Percentiles rank a stretch among this genome's conserved stretches.
phyloP scores from a whole-genome alignment of 352 stramenopile species.

The Pythium periplocum region DNA sequence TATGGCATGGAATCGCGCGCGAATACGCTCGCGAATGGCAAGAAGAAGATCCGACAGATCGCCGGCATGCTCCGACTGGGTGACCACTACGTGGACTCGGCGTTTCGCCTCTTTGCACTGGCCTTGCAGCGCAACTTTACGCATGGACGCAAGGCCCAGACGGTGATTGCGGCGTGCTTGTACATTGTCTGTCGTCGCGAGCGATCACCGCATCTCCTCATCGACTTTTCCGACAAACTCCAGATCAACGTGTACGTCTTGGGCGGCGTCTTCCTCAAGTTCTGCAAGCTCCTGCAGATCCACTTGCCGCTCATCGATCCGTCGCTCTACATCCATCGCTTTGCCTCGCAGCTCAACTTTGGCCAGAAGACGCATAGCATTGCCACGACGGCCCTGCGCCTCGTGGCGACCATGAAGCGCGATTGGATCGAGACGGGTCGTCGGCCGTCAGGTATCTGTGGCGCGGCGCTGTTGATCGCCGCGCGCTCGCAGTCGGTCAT shows the following conservation, averaged over 20 bases:
- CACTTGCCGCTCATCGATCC: slow-evolving; percentile 98
- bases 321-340: slow-evolving; percentile 97
- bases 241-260: slow-evolving; percentile 93
- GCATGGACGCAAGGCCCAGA: slow-evolving; percentile 92
- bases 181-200: slow-evolving; percentile 98
- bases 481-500: slow-evolving; percentile 94
- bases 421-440: slow-evolving; percentile 99
- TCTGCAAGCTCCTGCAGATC: slow-evolving; percentile 93
- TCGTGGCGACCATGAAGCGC: slow-evolving; percentile 97
- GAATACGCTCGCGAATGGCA: slow-evolving; percentile 94
- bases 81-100: slow-evolving; percentile 94
- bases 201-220: slow-evolving; percentile 98
- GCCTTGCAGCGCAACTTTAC: slow-evolving; percentile 97
- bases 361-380: slow-evolving; percentile 92
- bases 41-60: slow-evolving; percentile 92
- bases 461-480: slow-evolving; percentile 95
- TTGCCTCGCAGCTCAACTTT: slow-evolving; percentile 97
- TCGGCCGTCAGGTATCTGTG: slow-evolving; percentile 96
- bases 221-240: slow-evolving; percentile 99
- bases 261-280: slow-evolving; percentile 85
- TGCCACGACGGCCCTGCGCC: slow-evolving; percentile 91
- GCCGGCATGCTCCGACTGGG: slow-evolving; percentile 91
- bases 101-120: slow-evolving; percentile 94
- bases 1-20: slow-evolving; percentile 94
- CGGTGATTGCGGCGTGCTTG: slow-evolving; percentile 97